phyloP scores from a whole-genome alignment of 169 alveolate genomes.

The Prorocentrum cordatum region DNA sequence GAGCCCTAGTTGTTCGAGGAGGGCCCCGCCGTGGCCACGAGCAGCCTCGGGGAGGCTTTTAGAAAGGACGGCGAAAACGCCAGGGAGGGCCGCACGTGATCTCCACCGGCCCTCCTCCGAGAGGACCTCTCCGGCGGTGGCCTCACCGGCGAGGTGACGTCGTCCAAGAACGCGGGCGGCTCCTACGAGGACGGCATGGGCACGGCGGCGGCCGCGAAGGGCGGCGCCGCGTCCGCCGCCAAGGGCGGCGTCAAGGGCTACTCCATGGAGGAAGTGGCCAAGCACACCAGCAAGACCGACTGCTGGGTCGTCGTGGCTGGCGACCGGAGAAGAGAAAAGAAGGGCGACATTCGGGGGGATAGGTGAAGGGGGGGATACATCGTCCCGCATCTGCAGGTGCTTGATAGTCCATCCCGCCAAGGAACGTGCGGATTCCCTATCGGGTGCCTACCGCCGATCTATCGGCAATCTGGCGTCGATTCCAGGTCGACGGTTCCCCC shows the following conservation, averaged over 20 bases:
- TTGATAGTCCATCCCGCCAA: neutral
- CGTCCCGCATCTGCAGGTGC: neutral
- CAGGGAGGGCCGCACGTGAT: neutral
- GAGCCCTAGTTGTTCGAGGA: too few relatives aligned
- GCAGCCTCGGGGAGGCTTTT: too few relatives aligned
- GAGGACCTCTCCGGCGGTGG: slow-evolving; percentile 1
- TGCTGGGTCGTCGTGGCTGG: slow-evolving; percentile 76
- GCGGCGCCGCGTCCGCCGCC: slow-evolving; percentile 17
- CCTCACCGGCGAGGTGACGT: slow-evolving; percentile 1
- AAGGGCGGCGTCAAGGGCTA: slow-evolving; percentile 15
- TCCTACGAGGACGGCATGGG: slow-evolving; percentile 10
- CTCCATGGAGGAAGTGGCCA: slow-evolving; percentile 71
- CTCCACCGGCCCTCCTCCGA: neutral
- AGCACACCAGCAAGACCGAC: slow-evolving; percentile 76
- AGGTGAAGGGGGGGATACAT: slow-evolving; percentile 35
- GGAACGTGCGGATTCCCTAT: too few relatives aligned
- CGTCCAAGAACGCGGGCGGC: slow-evolving; percentile 14
- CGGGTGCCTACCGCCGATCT: too few relatives aligned
- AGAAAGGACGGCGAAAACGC: too few relatives aligned
- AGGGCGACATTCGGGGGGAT: slow-evolving; percentile 10
- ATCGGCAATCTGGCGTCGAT: too few relatives aligned
- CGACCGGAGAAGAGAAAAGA: slow-evolving; percentile 75
- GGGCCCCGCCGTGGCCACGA: too few relatives aligned
- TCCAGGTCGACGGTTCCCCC: too few relatives aligned
- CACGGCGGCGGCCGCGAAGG: slow-evolving; percentile 4